Conservation (phyloP, 768 basidiomycete species). For the Tricholoma saponaceum region DNA sequence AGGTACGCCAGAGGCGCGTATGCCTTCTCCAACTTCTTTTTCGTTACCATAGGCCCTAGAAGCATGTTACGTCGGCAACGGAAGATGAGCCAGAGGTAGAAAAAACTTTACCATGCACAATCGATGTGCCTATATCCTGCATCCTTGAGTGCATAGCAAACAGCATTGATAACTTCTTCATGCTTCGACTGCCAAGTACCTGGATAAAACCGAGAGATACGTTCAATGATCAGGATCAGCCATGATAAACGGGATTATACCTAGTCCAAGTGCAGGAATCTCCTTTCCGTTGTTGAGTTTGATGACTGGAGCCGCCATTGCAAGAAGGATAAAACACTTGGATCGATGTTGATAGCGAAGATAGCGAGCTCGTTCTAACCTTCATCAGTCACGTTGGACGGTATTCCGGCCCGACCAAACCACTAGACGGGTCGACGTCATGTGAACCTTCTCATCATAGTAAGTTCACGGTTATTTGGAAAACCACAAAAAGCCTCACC, state of each 20-base stretch:
- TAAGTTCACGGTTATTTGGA: too few species aligned
- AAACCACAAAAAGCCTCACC: too few species aligned
- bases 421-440: too few species aligned
- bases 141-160: constrained; percentile 67
- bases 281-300: constrained; percentile 58
- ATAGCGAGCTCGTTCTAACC: too few species aligned
- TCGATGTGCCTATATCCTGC: constrained; percentile 76
- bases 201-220: constrained; percentile 23
- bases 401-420: too few species aligned
- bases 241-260: constrained; percentile 29
- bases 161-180: constrained; percentile 68
- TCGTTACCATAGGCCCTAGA: constrained; percentile 69
- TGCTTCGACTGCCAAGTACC: constrained; percentile 82
- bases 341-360: neutral
- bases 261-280: constrained; percentile 58
- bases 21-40: constrained; percentile 77
- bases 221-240: constrained; percentile 1
- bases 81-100: constrained; percentile 2
- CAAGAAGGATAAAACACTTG: neutral
- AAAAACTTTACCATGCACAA: constrained; percentile 45
- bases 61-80: neutral
- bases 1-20: constrained; percentile 72
- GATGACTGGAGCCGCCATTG: constrained; percentile 25
- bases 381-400: too few species aligned
- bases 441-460: too few species aligned